Evolutionary conservation across 768 basidiomycete genomes (phyloP), one percentile per base, ranked within the genome.

Genomic region (Kwoniella sp.): DNA sequence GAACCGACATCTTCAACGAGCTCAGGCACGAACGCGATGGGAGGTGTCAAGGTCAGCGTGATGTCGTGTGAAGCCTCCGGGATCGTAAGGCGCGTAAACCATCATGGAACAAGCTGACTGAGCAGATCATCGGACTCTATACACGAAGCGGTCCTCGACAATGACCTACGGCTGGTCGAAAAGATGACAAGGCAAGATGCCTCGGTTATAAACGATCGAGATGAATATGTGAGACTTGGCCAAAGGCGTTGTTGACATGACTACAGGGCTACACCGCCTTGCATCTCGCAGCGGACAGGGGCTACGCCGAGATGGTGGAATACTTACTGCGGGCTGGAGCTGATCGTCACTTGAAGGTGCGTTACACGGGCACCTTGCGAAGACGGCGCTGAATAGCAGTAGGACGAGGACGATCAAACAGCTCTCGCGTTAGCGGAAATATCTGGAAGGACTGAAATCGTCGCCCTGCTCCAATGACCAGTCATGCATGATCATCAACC

Each of bases 271-370:
- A 89, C 70, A 88, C 89, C 0, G 80, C 90, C 7, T 74, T 95
- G 17, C 91, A 95, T 63, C 78, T 92, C 0, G 90, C 91, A 4
- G 82, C 84, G 23, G 91, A 95, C 71, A 78, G 90, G 65, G 91
- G 91, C 1, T 79, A 83, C 62, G 48, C 77, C 6, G 76, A 78
- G 0, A 75, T 81, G 2, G 85, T 86, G 1, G 74, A 78, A 57
- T 50, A 83, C 4, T 73, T 95, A 33, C 67, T 91, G 17, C 61
- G 77, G 19, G 76, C 77, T 44, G 88, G 87, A 3, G 89, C 85
- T 5, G 82, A 89, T 61, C 70, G 64, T 37, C 72, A 73, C 27
- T 74, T 86, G 37, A 83, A 85, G 80, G 90, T 88, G 56, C 37
- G 59, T 39, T 15, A 12, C 26, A n/a, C 28, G 5, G 29, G 8